Base-by-base conservation (phyloP, 805 yeast species). In the Scheffersomyces lignosus region DNA sequence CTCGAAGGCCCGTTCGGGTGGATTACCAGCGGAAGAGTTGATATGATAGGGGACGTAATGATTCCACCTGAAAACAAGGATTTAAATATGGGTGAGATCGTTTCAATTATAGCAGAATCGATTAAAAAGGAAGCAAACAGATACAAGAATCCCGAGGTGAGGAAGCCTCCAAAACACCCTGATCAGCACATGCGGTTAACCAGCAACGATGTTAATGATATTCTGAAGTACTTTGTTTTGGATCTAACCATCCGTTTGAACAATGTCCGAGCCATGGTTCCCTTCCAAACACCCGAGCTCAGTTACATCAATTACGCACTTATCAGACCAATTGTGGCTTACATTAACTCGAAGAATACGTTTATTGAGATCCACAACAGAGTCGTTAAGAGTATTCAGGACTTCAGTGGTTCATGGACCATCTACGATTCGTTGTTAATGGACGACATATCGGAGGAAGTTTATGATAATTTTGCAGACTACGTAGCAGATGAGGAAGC, bases 361-460 rank as follows among this genome's bases (percentile, higher is more conserved):
- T 86, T 83, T 52, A 90, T 93, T 41, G 96, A 96, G 29, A 81
- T 91, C 40, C 73, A 80, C 43, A 87, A 96, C 54, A 78, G 88
- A 3, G 80, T 93, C 6, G 83, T 83, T 23, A 93, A 93, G 56
- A 75, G 78, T 30, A 62, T 89, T 15, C 67, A 71, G 18, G 99
- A 93, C 54, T 93, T 93, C 58, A 89, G 87, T 51, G 99, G 99
- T 0, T 79, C 96, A 5, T 93, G 99, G 99, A 91, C 99, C 1
- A 72, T 88, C 3, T 93, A 89, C 60, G 99, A 93, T 57, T 83
- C 93, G 18, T 70, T 83, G 35, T 68, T 93, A 41, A 88, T 91
- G 96, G 93, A 86, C 54, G 97, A 91, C 54, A 71, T 93, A 34
- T 83, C 93, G 18, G 81, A 81, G 20, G 95, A 87, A 48, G 93